phyloP scores from a whole-genome alignment of 495 filamentous ascomycete species.

The Talaromyces liani region DNA sequence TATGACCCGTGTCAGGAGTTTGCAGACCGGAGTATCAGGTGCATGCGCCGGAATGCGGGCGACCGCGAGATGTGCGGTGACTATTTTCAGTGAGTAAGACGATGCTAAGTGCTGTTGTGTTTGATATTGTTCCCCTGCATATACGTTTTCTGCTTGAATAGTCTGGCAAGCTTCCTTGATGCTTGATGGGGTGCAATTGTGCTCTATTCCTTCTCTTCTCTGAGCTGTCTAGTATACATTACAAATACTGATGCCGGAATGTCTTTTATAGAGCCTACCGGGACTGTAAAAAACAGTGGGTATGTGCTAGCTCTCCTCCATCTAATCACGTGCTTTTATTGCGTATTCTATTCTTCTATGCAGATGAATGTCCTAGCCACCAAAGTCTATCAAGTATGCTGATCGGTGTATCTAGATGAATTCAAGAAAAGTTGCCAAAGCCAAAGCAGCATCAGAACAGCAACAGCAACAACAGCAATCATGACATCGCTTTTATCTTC shows the following conservation, averaged over 20 bases:
- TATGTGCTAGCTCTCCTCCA: slow-evolving; percentile 33
- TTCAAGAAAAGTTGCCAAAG: slow-evolving; percentile 16
- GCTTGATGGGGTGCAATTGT: not conserved
- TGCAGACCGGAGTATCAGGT: slow-evolving; percentile 76
- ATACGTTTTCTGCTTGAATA: not conserved
- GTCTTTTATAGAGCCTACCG: slow-evolving; percentile 64
- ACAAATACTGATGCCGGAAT: not conserved
- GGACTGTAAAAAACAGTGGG: slow-evolving; percentile 92
- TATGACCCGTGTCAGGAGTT: slow-evolving; percentile 93
- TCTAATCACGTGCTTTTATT: not conserved
- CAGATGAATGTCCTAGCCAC: not conserved
- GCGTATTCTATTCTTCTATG: not conserved
- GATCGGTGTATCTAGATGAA: slow-evolving; percentile 17
- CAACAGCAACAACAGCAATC: not conserved
- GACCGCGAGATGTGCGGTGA: slow-evolving; percentile 83
- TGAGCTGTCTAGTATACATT: not conserved
- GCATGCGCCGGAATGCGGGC: slow-evolving; percentile 76
- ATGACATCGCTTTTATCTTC: not conserved
- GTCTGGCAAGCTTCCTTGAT: not conserved
- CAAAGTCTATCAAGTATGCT: not conserved
- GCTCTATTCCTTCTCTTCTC: not conserved
- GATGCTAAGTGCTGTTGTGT: slow-evolving; percentile 4
- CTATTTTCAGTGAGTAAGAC: slow-evolving; percentile 74
- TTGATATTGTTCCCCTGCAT: not conserved
- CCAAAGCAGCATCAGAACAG: not conserved